Evolutionary conservation across 2,329 filamentous ascomycete species (phyloP).

Genomic region (Trichoderma simmonsii): DNA sequence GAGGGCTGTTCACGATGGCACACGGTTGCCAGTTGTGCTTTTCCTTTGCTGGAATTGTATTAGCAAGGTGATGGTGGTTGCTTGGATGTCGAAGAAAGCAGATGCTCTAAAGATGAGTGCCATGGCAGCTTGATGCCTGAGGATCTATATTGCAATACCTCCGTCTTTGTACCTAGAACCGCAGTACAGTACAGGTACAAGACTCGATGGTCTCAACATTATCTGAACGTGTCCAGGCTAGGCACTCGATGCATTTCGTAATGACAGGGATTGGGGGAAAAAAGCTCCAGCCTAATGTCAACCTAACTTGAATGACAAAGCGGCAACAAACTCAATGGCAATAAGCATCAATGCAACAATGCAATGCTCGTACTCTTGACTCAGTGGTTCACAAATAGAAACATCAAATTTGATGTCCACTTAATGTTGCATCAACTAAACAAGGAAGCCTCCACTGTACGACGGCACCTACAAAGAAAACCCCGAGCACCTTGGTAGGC

Average conservation of each 20-base stretch:
- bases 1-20: background rate
- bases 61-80: background rate
- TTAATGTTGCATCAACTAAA: background rate
- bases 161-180: no score
- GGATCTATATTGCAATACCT: background rate
- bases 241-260: background rate
- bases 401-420: background rate
- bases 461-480: background rate
- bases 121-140: background rate
- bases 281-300: background rate
- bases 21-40: background rate
- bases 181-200: background rate
- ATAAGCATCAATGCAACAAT: background rate
- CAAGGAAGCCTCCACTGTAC: background rate
- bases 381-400: background rate
- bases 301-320: background rate
- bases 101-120: background rate
- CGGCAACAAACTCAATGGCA: background rate
- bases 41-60: background rate
- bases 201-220: background rate
- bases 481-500: background rate
- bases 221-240: background rate
- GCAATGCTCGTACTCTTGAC: background rate
- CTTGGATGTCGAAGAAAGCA: background rate
- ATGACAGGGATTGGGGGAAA: background rate